Evolutionary conservation across 495 filamentous ascomycete genomes (phyloP).

Genomic region (Neurospora sp.): DNA sequence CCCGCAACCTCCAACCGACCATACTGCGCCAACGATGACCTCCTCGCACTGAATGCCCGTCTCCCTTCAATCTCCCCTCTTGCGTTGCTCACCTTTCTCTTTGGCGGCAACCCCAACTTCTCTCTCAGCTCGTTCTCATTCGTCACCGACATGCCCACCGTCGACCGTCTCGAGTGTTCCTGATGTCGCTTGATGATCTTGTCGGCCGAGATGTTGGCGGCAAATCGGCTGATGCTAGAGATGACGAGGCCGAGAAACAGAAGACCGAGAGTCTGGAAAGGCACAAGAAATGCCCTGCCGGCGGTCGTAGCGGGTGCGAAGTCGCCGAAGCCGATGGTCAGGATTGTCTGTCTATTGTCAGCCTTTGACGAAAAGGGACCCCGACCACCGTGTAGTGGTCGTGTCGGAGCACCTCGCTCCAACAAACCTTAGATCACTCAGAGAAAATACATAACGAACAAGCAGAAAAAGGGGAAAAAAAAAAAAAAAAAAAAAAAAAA

Average conservation of each 20-base stretch:
- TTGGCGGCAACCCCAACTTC: constrained; percentile 29
- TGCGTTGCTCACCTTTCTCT: neutral
- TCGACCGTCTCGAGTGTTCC: constrained; percentile 45
- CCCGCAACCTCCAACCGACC: constrained; percentile 27
- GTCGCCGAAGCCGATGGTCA: constrained; percentile 68
- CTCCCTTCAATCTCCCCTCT: neutral
- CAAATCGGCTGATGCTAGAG: constrained; percentile 58
- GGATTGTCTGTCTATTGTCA: constrained; percentile 20
- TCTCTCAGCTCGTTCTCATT: constrained; percentile 34
- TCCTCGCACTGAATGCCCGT: neutral
- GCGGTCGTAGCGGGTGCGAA: constrained; percentile 37
- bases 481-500: too few species aligned
- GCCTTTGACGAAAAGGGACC: neutral
- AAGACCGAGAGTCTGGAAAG: constrained; percentile 66
- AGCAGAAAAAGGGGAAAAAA: neutral
- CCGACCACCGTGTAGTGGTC: too few species aligned
- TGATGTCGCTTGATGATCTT: constrained; percentile 59
- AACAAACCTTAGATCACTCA: too few species aligned
- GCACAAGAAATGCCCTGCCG: constrained; percentile 52
- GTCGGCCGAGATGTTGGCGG: constrained; percentile 50
- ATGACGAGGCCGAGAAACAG: constrained; percentile 67
- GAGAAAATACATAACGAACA: neutral
- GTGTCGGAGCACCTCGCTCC: too few species aligned
- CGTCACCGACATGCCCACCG: constrained; percentile 45
- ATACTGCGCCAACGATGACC: constrained; percentile 24